Percentiles rank a stretch among this genome's conserved stretches.
phyloP scores from a whole-genome alignment of 306 rosid genomes.

The Prunus campanulata region DNA sequence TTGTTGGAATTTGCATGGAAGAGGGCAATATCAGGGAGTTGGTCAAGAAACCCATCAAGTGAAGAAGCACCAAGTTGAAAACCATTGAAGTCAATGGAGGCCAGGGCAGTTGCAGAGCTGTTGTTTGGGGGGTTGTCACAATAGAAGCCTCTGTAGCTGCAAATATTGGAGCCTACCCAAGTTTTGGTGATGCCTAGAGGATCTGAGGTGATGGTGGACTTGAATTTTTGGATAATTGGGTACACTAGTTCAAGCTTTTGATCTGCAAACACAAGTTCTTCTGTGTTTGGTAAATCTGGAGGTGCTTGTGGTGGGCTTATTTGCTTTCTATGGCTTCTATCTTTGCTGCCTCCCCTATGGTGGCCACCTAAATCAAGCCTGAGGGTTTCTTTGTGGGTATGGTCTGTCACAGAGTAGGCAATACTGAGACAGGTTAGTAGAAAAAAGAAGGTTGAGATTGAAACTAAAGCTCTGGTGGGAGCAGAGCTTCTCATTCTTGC shows the following conservation, averaged over 20 bases:
- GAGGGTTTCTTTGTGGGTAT: slow-evolving; percentile 3
- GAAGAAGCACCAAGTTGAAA: slow-evolving; percentile 63
- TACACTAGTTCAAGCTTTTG: slow-evolving; percentile 60
- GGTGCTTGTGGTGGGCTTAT: not conserved
- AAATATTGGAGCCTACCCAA: slow-evolving; percentile 77
- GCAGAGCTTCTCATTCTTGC: slow-evolving; percentile 32
- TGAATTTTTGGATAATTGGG: slow-evolving; percentile 82
- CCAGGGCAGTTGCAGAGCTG: slow-evolving; percentile 61
- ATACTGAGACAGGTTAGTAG: slow-evolving; percentile 27
- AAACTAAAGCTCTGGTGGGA: slow-evolving; percentile 18
- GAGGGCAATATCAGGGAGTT: slow-evolving; percentile 76
- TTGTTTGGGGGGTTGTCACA: slow-evolving; percentile 79
- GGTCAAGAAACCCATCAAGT: slow-evolving; percentile 78
- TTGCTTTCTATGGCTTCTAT: not conserved
- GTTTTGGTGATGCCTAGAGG: slow-evolving; percentile 62
- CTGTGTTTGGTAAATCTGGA: not conserved
- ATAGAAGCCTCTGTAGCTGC: slow-evolving; percentile 75
- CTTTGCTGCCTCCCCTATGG: slow-evolving; percentile 7
- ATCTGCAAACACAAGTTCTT: slow-evolving; percentile 52
- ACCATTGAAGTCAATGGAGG: slow-evolving; percentile 82
- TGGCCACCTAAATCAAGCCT: not conserved
- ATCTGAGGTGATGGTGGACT: slow-evolving; percentile 63
- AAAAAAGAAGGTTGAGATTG: slow-evolving; percentile 31
- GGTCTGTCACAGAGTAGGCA: slow-evolving; percentile 24
- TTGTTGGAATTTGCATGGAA: slow-evolving; percentile 90